Percentiles rank a stretch among this genome's conserved stretches.
phyloP scores from a whole-genome alignment of 768 basidiomycete species.

The Baorangia bicolor region DNA sequence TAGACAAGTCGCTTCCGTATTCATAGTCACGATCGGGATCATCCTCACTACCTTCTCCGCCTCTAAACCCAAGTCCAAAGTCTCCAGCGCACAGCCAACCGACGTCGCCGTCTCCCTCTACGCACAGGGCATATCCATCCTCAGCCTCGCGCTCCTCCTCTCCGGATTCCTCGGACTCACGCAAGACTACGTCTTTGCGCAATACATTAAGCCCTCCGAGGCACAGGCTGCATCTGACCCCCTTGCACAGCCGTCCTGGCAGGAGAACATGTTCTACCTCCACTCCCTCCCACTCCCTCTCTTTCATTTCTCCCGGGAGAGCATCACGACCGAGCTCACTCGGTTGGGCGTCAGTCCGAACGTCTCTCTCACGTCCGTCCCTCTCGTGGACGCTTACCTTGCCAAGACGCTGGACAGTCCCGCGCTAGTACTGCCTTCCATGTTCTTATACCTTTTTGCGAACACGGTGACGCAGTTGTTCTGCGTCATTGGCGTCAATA shows the following conservation, averaged over 20 bases:
- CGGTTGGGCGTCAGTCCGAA: slow-evolving; percentile 11
- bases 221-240: slow-evolving; percentile 19
- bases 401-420: background rate
- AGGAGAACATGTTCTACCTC: slow-evolving; percentile 90
- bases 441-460: slow-evolving; percentile 60
- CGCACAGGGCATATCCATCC: slow-evolving; percentile 67
- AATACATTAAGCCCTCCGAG: slow-evolving; percentile 39
- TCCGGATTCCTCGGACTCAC: slow-evolving; percentile 79
- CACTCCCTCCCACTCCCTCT: slow-evolving; percentile 79
- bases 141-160: slow-evolving; percentile 74
- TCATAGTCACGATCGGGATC: slow-evolving; percentile 81
- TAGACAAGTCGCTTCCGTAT: slow-evolving; percentile 68
- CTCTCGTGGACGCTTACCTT: slow-evolving; percentile 1
- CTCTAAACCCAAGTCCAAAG: slow-evolving; percentile 33
- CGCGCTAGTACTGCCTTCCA: slow-evolving; percentile 48
- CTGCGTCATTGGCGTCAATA: slow-evolving; percentile 85
- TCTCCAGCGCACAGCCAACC: background rate
- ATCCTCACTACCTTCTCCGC: slow-evolving; percentile 80
- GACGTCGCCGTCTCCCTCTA: slow-evolving; percentile 40
- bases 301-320: slow-evolving; percentile 60
- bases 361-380: slow-evolving; percentile 11
- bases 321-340: slow-evolving; percentile 38
- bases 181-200: slow-evolving; percentile 75
- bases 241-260: slow-evolving; percentile 54
- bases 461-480: slow-evolving; percentile 84